Conservation (phyloP, 306 rosid species). For the Pyrus betulifolia region DNA sequence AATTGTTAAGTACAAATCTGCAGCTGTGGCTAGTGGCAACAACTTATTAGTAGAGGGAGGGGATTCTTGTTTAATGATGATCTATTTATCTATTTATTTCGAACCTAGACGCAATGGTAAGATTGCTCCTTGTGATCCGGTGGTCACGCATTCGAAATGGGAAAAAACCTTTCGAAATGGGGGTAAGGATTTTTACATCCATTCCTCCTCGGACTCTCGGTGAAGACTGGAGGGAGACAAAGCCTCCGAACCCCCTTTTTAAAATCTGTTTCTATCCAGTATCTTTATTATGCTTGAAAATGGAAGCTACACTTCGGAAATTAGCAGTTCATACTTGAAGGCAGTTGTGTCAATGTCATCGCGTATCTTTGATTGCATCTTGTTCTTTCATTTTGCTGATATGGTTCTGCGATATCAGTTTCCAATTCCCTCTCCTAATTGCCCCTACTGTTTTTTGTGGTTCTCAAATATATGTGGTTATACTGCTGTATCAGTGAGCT, state of each 20-base stretch:
- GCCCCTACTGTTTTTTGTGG: no score
- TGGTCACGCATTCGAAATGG: not conserved
- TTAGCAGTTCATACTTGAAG: not conserved
- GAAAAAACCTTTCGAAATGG: not conserved
- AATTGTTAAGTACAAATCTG: not conserved
- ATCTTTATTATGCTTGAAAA: not conserved
- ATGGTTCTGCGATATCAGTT: not conserved
- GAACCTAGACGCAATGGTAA: not conserved
- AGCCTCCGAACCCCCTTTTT: not conserved
- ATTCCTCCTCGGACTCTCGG: not conserved
- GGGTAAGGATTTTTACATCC: not conserved
- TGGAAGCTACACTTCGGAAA: not conserved
- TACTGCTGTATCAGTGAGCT: not conserved
- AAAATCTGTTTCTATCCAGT: not conserved
- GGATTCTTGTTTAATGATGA: not conserved
- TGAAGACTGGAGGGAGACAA: not conserved
- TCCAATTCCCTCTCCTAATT: not conserved
- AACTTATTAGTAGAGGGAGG: not conserved
- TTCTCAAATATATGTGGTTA: not conserved
- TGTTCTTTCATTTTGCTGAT: not conserved
- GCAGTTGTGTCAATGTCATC: not conserved
- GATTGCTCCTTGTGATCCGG: not conserved
- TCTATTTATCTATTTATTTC: not conserved
- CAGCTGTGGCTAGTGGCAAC: not conserved
- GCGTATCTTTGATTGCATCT: not conserved